Conservation (phyloP, 345 rosid genomes). For the Turnera subulata region DNA sequence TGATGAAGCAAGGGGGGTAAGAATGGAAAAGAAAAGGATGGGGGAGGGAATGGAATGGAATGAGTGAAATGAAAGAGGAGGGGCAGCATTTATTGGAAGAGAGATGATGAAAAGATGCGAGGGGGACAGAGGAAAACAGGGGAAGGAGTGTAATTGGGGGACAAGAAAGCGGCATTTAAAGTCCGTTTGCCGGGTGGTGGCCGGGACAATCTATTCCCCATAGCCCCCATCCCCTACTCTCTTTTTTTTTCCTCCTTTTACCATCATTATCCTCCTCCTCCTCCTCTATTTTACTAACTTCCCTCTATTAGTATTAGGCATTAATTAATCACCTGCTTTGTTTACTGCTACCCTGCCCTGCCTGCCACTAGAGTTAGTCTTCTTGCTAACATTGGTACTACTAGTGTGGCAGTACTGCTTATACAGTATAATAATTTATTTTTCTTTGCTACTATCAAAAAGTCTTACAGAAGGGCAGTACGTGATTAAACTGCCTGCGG, state of each 20-base stretch:
- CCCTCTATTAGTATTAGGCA: no score
- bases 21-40: not conserved
- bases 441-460: no score
- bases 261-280: no score
- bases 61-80: not conserved
- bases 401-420: no score
- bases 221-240: not conserved
- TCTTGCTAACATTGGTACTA: no score
- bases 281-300: no score
- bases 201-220: constrained; percentile 19
- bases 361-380: no score
- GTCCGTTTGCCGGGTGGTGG: constrained; percentile 50
- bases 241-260: not conserved
- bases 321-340: no score
- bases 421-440: no score
- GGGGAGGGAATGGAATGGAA: not conserved
- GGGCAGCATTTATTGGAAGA: not conserved
- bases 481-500: no score
- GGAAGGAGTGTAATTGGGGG: constrained; percentile 27
- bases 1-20: constrained; percentile 1
- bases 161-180: constrained; percentile 44
- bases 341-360: no score
- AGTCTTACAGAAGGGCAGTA: no score
- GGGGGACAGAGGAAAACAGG: constrained; percentile 18
- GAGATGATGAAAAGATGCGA: not conserved